Conservation (phyloP, 2,329 filamentous ascomycete species). For the Tolypocladium ovalisporum region DNA sequence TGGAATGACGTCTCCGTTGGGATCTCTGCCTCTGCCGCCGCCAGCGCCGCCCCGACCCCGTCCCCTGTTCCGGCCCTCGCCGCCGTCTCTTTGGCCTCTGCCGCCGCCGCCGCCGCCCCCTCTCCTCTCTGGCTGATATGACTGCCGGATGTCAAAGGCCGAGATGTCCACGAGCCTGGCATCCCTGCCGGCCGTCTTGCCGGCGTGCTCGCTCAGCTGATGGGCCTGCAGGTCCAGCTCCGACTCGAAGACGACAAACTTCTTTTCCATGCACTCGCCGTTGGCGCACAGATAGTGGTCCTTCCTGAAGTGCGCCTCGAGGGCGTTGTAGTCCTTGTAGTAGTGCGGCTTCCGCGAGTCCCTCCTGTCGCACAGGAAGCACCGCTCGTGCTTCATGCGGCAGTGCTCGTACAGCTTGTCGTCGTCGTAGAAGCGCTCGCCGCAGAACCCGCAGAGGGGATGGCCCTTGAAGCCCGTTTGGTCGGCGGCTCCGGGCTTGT, state of each 20-base stretch:
- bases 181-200: slow-evolving; percentile 75
- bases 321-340: slow-evolving; percentile 75
- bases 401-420: slow-evolving; percentile 94
- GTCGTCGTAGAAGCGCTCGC: slow-evolving; percentile 84
- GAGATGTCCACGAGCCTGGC: slow-evolving; percentile 80
- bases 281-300: slow-evolving; percentile 84
- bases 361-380: slow-evolving; percentile 79
- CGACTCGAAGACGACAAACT: slow-evolving; percentile 92
- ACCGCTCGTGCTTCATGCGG: slow-evolving; percentile 85
- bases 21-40: slow-evolving; percentile 62
- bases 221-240: slow-evolving; percentile 94
- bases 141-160: slow-evolving; percentile 65
- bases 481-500: slow-evolving; percentile 77
- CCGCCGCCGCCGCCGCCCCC: slow-evolving; percentile 29
- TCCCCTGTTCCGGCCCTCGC: slow-evolving; percentile 24
- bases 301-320: slow-evolving; percentile 77
- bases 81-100: slow-evolving; percentile 29
- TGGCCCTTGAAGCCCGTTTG: slow-evolving; percentile 96
- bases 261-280: slow-evolving; percentile 85
- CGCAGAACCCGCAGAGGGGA: slow-evolving; percentile 87
- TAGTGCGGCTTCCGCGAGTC: slow-evolving; percentile 71
- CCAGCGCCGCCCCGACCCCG: slow-evolving; percentile 20
- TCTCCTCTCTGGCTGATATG: slow-evolving; percentile 53
- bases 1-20: slow-evolving; percentile 72
- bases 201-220: slow-evolving; percentile 74